Base-by-base conservation (phyloP, 768 basidiomycete species). In the Erythrobasidium yunnanense region DNA sequence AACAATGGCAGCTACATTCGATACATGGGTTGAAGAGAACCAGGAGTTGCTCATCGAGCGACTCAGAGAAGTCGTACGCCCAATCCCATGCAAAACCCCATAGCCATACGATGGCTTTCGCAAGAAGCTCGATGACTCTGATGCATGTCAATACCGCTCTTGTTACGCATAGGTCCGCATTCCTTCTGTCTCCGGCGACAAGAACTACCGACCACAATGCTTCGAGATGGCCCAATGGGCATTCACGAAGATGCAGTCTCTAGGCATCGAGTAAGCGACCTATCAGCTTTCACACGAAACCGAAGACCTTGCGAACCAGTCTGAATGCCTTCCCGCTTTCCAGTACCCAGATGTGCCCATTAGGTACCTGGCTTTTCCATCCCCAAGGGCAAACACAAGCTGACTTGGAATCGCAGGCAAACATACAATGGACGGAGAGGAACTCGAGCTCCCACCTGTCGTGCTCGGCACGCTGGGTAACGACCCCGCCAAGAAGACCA, bases 401-500 rank as follows among this genome's bases (percentile, higher is more conserved):
- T n/a, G n/a, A n/a, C n/a, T n/a, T n/a, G n/a, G n/a, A n/a, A n/a
- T n/a, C n/a, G n/a, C 42, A 27, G 60, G 34, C 49, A 20, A 47
- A 42, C 67, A 68, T 17, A 65, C 25, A 11, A 2, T 57, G 33
- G 49, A 65, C 30, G 67, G 67, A 17, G 17, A 63, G 34, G 63
- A 65, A 18, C 27, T 68, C 27, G 45, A 65, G 17, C 51, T 68
- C 30, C 91, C 92, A 0, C 90, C 89, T 1, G 87, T 83, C 3
- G 83, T 95, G 74, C 80, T 96, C 38, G 92, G 87, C 0, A 79
- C 79, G 69, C 80, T 90, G 69, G 93, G 93, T 2, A 80, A 84
- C 35, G 89, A 95, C 76, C 84, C 83, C 15, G 83, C 79, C 73
- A 96, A 96, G 84, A 92, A 88, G 82, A 97, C 91, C 0, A 84